Evolutionary conservation across 2,329 filamentous ascomycete genomes (phyloP).

Genomic region (Venturia carpophila): DNA sequence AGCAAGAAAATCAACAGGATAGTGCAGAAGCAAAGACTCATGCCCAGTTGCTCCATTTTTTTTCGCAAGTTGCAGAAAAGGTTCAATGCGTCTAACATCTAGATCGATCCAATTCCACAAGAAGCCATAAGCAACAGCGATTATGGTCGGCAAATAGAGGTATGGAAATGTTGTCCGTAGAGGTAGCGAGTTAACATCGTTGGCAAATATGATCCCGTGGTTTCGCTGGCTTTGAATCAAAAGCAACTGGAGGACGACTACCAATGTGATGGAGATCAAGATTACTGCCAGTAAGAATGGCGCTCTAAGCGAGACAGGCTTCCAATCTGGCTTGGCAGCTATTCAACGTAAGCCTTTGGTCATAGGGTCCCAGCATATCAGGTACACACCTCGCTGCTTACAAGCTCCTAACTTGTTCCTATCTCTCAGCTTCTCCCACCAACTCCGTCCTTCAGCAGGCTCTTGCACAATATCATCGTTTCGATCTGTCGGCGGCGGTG

Average conservation of each 20-base stretch:
- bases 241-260: slow-evolving; percentile 40
- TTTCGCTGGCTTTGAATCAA: slow-evolving; percentile 34
- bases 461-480: background rate
- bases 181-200: slow-evolving; percentile 33
- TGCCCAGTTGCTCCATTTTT: slow-evolving; percentile 35
- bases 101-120: slow-evolving; percentile 54
- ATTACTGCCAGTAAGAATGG: slow-evolving; percentile 35
- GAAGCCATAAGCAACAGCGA: slow-evolving; percentile 49
- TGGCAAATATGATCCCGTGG: slow-evolving; percentile 38
- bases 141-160: slow-evolving; percentile 46
- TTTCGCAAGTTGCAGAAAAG: slow-evolving; percentile 51
- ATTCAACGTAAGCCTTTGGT: background rate
- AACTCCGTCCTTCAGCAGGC: background rate
- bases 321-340: slow-evolving; percentile 27
- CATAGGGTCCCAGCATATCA: background rate
- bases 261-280: slow-evolving; percentile 33
- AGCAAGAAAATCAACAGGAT: slow-evolving; percentile 44
- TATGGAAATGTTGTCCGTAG: slow-evolving; percentile 34
- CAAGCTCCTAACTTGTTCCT: background rate
- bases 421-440: background rate
- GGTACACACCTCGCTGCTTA: background rate
- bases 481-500: background rate
- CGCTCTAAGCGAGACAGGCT: slow-evolving; percentile 30
- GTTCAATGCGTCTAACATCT: slow-evolving; percentile 51
- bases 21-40: slow-evolving; percentile 46